Conservation (phyloP, 2,329 filamentous ascomycete species). For the Colletotrichum agaves region DNA sequence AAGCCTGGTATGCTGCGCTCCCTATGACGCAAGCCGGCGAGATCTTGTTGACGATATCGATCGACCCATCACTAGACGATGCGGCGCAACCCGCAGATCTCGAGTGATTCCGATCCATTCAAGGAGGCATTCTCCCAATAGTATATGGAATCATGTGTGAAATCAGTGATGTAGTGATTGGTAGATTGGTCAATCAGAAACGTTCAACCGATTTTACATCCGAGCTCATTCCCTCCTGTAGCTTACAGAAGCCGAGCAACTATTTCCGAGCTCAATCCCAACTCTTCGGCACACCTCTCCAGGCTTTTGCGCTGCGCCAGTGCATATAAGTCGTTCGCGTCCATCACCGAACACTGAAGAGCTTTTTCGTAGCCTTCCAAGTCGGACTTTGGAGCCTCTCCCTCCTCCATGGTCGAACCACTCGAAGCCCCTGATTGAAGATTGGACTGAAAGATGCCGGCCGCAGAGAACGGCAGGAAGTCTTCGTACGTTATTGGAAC, state of each 20-base stretch:
- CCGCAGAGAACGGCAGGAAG: slow-evolving; percentile 63
- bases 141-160: neutral
- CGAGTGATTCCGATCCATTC: no score
- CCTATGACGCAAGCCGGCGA: no score
- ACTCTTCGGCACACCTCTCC: slow-evolving; percentile 3
- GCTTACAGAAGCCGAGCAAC: slow-evolving; percentile 2
- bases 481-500: slow-evolving; percentile 64
- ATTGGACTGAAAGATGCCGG: slow-evolving; percentile 62
- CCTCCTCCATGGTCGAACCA: neutral
- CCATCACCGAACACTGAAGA: slow-evolving; percentile 19
- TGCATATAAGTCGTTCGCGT: slow-evolving; percentile 36
- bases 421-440: slow-evolving; percentile 39
- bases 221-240: neutral
- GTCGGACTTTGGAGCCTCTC: slow-evolving; percentile 8
- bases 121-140: no score
- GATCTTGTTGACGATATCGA: no score
- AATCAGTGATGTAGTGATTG: neutral
- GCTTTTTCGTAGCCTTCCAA: slow-evolving; percentile 35
- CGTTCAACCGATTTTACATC: neutral
- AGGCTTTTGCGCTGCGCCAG: slow-evolving; percentile 8
- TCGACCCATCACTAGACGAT: no score
- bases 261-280: neutral
- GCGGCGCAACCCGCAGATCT: no score
- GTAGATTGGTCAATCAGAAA: neutral
- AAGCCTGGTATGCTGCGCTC: no score